Conservation (phyloP, 306 rosid genomes). For the Dalbergia cultrata region DNA sequence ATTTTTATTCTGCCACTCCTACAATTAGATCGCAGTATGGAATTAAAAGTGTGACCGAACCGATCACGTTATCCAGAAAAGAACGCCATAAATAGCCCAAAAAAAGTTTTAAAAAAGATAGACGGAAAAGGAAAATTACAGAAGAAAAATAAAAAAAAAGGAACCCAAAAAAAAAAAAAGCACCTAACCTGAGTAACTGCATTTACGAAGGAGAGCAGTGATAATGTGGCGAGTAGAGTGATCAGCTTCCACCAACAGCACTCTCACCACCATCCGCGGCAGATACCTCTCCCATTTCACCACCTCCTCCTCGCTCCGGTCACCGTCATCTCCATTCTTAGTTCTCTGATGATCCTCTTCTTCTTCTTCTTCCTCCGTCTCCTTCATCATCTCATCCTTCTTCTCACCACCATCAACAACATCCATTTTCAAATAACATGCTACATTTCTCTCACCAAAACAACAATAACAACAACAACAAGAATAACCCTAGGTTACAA, state of each 20-base stretch:
- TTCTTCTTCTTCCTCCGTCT: neutral
- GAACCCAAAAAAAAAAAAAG: neutral
- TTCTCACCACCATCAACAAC: neutral
- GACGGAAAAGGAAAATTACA: neutral
- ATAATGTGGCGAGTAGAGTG: conserved; percentile 74
- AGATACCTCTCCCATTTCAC: conserved; percentile 56
- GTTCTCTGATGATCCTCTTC: neutral
- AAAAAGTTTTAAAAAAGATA: no score
- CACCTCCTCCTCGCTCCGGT: conserved; percentile 14
- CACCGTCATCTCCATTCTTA: conserved; percentile 30
- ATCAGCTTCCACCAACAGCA: conserved; percentile 78
- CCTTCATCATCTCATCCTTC: conserved; percentile 12
- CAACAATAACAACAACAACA: neutral
- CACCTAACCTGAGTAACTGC: conserved; percentile 66
- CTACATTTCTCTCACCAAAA: conserved; percentile 26
- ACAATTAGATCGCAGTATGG: neutral
- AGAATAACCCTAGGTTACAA: conserved; percentile 36
- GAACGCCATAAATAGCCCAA: neutral
- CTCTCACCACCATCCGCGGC: conserved; percentile 51
- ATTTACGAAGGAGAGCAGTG: conserved; percentile 76
- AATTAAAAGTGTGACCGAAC: neutral
- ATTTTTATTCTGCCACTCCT: no score
- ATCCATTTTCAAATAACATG: conserved; percentile 56
- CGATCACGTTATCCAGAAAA: neutral
- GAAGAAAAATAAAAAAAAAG: neutral